Base-by-base conservation (phyloP, 345 rosid genomes). In the Raphanus raphanistrum region DNA sequence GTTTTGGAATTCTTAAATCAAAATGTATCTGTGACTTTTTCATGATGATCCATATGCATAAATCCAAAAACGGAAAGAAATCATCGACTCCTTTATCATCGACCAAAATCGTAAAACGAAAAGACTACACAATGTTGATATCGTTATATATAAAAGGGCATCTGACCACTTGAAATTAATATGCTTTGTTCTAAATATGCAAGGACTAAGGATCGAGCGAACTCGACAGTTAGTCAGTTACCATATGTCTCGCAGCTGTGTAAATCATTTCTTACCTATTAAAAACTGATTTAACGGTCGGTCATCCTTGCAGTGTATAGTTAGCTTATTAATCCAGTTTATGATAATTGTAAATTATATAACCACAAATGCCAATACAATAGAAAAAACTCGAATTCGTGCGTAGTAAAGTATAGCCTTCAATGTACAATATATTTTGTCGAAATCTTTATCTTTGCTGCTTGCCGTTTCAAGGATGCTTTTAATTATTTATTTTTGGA, bases 1-100 rank as follows among this genome's bases (percentile, higher is more conserved):
- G 81, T 78, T 67, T 65, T 78, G 73, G 66, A 78, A 32, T 78
- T 78, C 81, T 78, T 72, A 66, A 78, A 66, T 66, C 9, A 58
- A 57, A 21, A 27, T 2, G 66, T 78, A 66, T 72, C 27, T 66
- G 16, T 72, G 21, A 21, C 21, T 21, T 21, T 21, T 68, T 72
- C 67, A 72, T 78, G 81, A 78, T 72, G 68, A 3, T 17, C 69
- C 59, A 59, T 66, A 59, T 78, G 67, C 68, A 33, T 32, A 72
- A 66, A 63, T 78, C 81, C 81, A 78, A 78, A 78, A 72, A 41
- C 54, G 73, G 73, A 72, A 78, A 72, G 12, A 33, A 66, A 59
- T 60, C 63, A 78, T 66, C 48, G 81, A 66, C 69, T 48, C 77
- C 81, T 66, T 72, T 78, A 16, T 52, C 73, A 45, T 41, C 48